Evolutionary conservation across 2,329 filamentous ascomycete species (phyloP), one percentile per base, ranked within the genome.

Genomic region (Sporothrix pseudoabietina): DNA sequence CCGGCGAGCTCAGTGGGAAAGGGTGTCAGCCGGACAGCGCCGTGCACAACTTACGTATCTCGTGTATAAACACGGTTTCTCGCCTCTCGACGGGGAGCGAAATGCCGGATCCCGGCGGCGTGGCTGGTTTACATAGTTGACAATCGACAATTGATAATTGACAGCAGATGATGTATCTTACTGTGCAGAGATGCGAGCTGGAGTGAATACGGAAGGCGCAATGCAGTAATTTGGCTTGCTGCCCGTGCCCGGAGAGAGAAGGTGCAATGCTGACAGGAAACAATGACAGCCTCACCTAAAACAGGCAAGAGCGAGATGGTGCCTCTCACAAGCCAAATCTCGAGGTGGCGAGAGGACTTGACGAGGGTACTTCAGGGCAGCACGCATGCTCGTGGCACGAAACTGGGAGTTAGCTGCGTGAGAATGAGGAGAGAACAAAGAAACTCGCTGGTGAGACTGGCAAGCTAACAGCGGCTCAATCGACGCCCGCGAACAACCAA

Each of bases 61-160:
- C 7, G 47, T n/a, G 47, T n/a, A 61, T 5, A 41, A 19, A 44
- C 26, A 30, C 39, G 7, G 39, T 52, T 68, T 22, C 35, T 68
- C 35, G 47, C 65, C 65, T 32, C 65, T 35, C 12, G 44, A 16
- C 44, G 26, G 26, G 65, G 16, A n/a, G 44, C 44, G 65, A 32
- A 35, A 68, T 52, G 44, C 65, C 65, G 65, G 65, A 52, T 68
- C 32, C 35, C 59, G 59, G 59, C n/a, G 59, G 59, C n/a, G 19
- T 63, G 55, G 30, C 2, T 30, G 55, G 35, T 35, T 35, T 35
- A 2, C 5, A 35, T 8, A 35, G 8, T 35, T 35, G 8, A 3
- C 4, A 35, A 35, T 35, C 8, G 35, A 35, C 35, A 35, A 35
- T 35, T 3, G 35, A 35, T 2, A 35, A 35, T 59, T 59, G 30